Conservation (phyloP, 75 land plant genomes). For the Sequoia sempervirens region DNA sequence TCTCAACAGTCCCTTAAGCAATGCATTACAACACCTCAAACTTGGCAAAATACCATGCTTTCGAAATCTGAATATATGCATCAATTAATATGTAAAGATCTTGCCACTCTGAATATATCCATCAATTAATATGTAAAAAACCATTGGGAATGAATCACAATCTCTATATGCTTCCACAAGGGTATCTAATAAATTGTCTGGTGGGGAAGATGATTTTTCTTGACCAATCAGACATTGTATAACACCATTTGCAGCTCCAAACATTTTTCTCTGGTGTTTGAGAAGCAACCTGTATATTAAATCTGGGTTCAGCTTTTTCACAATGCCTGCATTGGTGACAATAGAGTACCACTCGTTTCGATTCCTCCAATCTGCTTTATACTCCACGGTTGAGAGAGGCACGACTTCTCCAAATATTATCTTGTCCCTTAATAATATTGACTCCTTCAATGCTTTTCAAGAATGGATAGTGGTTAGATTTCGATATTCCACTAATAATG, state of each 20-base stretch:
- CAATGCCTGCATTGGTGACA: slow-evolving; percentile 2
- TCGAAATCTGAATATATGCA: slow-evolving; percentile 12
- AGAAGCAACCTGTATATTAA: slow-evolving; percentile 14
- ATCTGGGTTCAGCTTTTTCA: slow-evolving; percentile 16
- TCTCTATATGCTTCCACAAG: slow-evolving; percentile 1
- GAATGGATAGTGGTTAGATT: no score
- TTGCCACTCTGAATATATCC: slow-evolving; percentile 29
- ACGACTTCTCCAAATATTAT: no score
- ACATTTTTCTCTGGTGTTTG: slow-evolving; percentile 13
- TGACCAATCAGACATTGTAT: slow-evolving; percentile 18
- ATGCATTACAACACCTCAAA: slow-evolving; percentile 39
- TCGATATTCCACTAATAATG: no score
- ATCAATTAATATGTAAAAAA: slow-evolving; percentile 37
- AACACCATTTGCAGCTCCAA: slow-evolving; percentile 13
- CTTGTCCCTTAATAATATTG: no score
- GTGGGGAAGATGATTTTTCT: not conserved
- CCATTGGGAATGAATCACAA: slow-evolving; percentile 7
- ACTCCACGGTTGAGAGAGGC: no score
- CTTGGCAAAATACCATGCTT: slow-evolving; percentile 17
- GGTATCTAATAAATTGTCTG: slow-evolving; percentile 9
- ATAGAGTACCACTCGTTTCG: slow-evolving; percentile 1
- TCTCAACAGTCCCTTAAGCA: slow-evolving; percentile 35
- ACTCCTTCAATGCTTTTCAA: no score
- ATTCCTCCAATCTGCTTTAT: no score
- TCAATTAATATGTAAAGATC: slow-evolving; percentile 12